Conservation (phyloP, 805 yeast genomes). For the Blastobotrys terrestris region DNA sequence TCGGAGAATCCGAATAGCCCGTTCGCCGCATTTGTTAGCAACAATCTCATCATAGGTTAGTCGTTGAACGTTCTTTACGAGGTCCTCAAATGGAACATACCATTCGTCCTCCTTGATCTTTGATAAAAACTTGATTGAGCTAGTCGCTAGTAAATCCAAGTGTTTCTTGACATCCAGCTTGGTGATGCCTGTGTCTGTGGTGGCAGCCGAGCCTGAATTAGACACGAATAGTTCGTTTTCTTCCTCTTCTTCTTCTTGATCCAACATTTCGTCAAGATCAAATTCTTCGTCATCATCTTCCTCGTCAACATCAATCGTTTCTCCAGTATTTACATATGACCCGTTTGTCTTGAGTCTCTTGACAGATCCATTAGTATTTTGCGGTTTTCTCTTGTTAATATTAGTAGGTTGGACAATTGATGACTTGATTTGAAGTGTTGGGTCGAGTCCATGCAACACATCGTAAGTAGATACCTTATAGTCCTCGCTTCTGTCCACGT, state of each 20-base stretch:
- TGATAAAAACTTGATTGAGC: slow-evolving; percentile 51
- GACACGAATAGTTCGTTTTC: neutral
- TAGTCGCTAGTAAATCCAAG: slow-evolving; percentile 55
- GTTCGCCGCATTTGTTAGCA: slow-evolving; percentile 33
- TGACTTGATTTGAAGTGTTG: slow-evolving; percentile 15
- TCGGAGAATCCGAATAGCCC: slow-evolving; percentile 67
- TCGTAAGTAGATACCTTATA: slow-evolving; percentile 34
- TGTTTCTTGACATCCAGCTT: slow-evolving; percentile 47
- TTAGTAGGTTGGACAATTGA: slow-evolving; percentile 13
- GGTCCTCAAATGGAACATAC: slow-evolving; percentile 33
- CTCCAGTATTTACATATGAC: slow-evolving; percentile 25
- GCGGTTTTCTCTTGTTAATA: slow-evolving; percentile 7
- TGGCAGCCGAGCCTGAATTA: neutral
- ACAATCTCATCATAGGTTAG: slow-evolving; percentile 32
- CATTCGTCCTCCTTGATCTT: slow-evolving; percentile 46
- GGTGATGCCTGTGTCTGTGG: slow-evolving; percentile 3
- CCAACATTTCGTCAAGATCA: slow-evolving; percentile 25
- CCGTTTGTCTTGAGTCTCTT: slow-evolving; percentile 22
- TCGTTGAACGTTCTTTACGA: slow-evolving; percentile 24
- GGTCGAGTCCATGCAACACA: slow-evolving; percentile 21
- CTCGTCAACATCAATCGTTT: slow-evolving; percentile 21
- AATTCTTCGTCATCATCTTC: slow-evolving; percentile 30
- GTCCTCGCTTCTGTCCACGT: slow-evolving; percentile 24
- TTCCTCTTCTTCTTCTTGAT: slow-evolving; percentile 20
- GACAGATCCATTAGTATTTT: slow-evolving; percentile 5